Evolutionary conservation across 257 asterid species (phyloP).

Genomic region (Fraxinus americana): DNA sequence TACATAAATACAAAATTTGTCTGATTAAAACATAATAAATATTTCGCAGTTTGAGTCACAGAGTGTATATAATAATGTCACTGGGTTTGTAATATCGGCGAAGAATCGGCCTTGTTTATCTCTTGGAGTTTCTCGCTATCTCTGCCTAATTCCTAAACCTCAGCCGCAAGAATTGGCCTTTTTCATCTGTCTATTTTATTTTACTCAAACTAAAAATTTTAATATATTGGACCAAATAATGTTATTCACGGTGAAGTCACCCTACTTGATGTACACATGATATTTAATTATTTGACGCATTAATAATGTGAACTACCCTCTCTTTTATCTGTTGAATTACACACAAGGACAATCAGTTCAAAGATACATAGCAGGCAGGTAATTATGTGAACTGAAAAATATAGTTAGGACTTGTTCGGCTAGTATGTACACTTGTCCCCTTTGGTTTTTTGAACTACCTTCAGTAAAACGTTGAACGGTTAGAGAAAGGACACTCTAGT

Average conservation of each 20-base stretch:
- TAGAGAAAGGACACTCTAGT: too few relatives aligned
- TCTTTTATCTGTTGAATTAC: not conserved
- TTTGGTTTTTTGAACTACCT: too few relatives aligned
- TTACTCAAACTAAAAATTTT: not conserved
- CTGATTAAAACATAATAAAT: too few relatives aligned
- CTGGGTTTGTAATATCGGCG: conserved; percentile 67
- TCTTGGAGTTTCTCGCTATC: conserved; percentile 60
- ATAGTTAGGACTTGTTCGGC: not conserved
- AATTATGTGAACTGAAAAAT: not conserved
- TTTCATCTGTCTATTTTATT: conserved; percentile 13
- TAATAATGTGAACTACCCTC: too few relatives aligned
- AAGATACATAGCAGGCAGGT: conserved; percentile 34
- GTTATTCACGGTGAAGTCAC: too few relatives aligned
- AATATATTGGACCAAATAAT: conserved; percentile 7
- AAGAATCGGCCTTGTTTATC: conserved; percentile 84
- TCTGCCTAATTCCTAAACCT: conserved; percentile 47
- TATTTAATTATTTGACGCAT: too few relatives aligned
- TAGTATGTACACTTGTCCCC: not conserved
- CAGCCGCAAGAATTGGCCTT: conserved; percentile 63
- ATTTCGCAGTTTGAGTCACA: not conserved
- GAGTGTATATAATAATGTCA: conserved; percentile 18
- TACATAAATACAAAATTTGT: too few relatives aligned
- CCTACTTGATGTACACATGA: too few relatives aligned
- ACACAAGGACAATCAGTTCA: conserved; percentile 21
- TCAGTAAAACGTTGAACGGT: too few relatives aligned